phyloP scores from a whole-genome alignment of 164 flowering plant species.

The Berberis thunbergii region DNA sequence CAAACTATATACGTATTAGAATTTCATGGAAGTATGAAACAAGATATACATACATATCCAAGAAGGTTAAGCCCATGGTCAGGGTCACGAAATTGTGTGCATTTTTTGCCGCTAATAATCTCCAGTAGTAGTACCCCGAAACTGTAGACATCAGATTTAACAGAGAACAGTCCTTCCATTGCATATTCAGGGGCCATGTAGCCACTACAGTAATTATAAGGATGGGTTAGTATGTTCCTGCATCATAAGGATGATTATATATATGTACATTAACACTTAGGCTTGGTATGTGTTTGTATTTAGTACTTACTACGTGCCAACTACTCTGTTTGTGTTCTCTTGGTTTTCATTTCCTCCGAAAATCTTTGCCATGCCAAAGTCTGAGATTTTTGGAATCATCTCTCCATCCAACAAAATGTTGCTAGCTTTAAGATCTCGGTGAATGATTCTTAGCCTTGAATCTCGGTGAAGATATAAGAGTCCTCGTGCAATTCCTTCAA shows the following conservation, averaged over 20 bases:
- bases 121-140: conserved; percentile 14
- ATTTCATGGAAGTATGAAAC: background rate
- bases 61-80: conserved; percentile 8
- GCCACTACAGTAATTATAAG: conserved; percentile 6
- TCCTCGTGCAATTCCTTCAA: conserved; percentile 75
- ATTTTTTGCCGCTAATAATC: conserved; percentile 13
- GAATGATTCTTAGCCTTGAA: conserved; percentile 14
- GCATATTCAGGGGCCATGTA: conserved; percentile 20
- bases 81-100: background rate
- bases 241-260: too few relatives aligned
- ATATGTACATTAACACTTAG: too few relatives aligned
- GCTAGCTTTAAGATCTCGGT: too few relatives aligned
- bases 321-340: conserved; percentile 21
- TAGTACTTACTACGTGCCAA: conserved; percentile 25
- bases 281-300: background rate
- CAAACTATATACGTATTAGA: too few relatives aligned
- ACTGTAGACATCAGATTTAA: conserved; percentile 17
- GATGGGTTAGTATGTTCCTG: too few relatives aligned
- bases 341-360: conserved; percentile 16
- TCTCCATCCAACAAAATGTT: conserved; percentile 34
- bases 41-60: conserved; percentile 7
- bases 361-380: conserved; percentile 70
- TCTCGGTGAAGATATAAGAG: conserved; percentile 75
- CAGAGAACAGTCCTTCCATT: conserved; percentile 18
- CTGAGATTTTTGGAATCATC: conserved; percentile 79